Percentiles rank a stretch among this genome's conserved stretches.
Conservation (phyloP, 768 basidiomycete species). For the Kwoniella sp. region DNA sequence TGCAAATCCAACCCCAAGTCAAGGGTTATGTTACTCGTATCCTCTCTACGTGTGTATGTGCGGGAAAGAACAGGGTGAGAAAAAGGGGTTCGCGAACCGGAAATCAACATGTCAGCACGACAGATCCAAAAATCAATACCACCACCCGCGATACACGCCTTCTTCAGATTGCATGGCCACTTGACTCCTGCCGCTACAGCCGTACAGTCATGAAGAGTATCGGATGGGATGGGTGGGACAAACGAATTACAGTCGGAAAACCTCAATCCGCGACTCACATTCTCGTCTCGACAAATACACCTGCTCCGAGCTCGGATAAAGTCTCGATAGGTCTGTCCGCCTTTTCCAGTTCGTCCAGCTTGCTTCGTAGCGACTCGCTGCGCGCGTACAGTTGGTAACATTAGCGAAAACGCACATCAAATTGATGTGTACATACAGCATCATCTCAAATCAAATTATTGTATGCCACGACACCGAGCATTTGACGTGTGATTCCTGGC, state of each 20-base stretch:
- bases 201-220: too few relatives aligned
- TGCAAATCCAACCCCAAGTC: conserved; percentile 39
- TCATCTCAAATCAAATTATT: too few relatives aligned
- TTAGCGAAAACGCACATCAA: background rate
- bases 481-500: too few relatives aligned
- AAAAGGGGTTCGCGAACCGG: too few relatives aligned
- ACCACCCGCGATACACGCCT: too few relatives aligned
- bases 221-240: too few relatives aligned
- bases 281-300: conserved; percentile 27
- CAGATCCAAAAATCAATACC: too few relatives aligned
- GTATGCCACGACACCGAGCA: too few relatives aligned
- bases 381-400: background rate
- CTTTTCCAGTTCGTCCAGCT: conserved; percentile 12
- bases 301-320: conserved; percentile 26
- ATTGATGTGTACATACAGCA: background rate
- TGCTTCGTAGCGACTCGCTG: conserved; percentile 6
- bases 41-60: background rate
- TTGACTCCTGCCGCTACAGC: too few relatives aligned
- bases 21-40: conserved; percentile 25
- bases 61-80: too few relatives aligned
- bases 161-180: too few relatives aligned
- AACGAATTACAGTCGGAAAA: background rate
- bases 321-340: conserved; percentile 17
- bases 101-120: too few relatives aligned
- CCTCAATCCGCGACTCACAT: conserved; percentile 16